These are phyloP conservation scores for Fraxinus baroniana DNA, from an alignment of 305 asterid genomes.

Conservation along the genomic window DNA sequence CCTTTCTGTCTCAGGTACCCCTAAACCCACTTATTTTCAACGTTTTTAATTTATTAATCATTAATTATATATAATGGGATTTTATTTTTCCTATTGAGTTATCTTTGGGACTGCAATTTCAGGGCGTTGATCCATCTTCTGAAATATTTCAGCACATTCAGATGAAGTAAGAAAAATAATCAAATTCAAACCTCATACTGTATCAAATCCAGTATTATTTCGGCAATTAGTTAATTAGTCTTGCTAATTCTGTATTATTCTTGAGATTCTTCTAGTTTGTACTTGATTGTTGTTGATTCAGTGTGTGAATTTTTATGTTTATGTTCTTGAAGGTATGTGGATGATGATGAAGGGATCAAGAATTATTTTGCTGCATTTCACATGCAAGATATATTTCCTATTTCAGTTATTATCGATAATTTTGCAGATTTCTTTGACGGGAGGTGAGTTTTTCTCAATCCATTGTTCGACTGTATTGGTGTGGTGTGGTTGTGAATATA, in stretches of 20 bases:
- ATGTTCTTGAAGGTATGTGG: slow-evolving; percentile 59
- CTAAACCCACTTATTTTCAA: neutral
- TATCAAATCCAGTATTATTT: neutral
- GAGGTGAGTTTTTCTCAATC: slow-evolving; percentile 40
- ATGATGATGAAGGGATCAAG: slow-evolving; percentile 76
- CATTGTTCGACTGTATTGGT: neutral
- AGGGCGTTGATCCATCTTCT: slow-evolving; percentile 78
- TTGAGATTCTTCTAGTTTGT: neutral
- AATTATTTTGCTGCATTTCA: slow-evolving; percentile 92
- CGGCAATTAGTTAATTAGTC: neutral
- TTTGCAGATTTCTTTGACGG: slow-evolving; percentile 70
- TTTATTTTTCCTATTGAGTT: neutral
- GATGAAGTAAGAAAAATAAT: slow-evolving; percentile 46
- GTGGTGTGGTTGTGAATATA: neutral
- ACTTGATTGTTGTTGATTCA: neutral
- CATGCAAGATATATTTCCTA: slow-evolving; percentile 55
- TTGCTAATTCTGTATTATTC: neutral
- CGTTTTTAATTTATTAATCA: neutral
- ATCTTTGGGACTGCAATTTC: slow-evolving; percentile 19
- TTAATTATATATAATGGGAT: neutral
- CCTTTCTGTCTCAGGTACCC: slow-evolving; percentile 71
- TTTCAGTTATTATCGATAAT: slow-evolving; percentile 65
- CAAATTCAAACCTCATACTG: neutral
- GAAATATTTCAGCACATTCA: slow-evolving; percentile 57
- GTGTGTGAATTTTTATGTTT: neutral